Evolutionary conservation across 1,139 yeast genomes (phyloP).

Genomic region (Petasospora fabianii): DNA sequence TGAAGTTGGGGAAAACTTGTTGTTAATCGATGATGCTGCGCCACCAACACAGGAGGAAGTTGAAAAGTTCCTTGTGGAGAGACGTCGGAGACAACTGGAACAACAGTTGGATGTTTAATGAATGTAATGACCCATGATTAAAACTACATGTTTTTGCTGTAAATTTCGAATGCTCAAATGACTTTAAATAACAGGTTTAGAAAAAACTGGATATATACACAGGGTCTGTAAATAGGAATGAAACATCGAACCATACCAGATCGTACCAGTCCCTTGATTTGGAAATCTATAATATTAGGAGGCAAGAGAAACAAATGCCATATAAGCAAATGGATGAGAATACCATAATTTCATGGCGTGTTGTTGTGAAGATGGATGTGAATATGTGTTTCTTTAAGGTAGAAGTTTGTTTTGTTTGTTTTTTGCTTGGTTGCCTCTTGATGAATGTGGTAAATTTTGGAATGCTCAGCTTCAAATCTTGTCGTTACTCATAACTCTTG

Average conservation of each 20-base stretch:
- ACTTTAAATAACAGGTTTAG: conserved; percentile 3
- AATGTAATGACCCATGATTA: not conserved
- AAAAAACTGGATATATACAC: conserved; percentile 4
- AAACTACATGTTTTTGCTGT: too few relatives aligned
- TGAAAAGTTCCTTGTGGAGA: conserved; percentile 44
- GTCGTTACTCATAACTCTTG: conserved; percentile 9
- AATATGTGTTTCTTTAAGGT: not conserved
- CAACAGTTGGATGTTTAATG: conserved; percentile 1
- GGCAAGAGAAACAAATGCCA: conserved; percentile 1
- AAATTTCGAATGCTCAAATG: conserved; percentile 2
- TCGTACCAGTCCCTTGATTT: not conserved
- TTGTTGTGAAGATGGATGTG: not conserved
- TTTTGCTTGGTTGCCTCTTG: not conserved
- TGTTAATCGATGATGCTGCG: conserved; percentile 1
- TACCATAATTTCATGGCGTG: too few relatives aligned
- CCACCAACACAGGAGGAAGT: conserved; percentile 33
- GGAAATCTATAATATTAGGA: conserved; percentile 5
- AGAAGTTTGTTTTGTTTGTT: not conserved
- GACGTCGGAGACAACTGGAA: conserved; percentile 40
- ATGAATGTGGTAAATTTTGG: not conserved
- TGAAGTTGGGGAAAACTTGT: not conserved
- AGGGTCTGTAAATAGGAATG: not conserved
- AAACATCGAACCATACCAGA: not conserved
- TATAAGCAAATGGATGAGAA: not conserved
- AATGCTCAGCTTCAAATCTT: conserved; percentile 2